Percentiles rank a stretch among this genome's conserved stretches.
These are phyloP conservation scores for Anastatica hierochuntica DNA, from an alignment of 345 rosid species.

Conservation along the genomic window DNA sequence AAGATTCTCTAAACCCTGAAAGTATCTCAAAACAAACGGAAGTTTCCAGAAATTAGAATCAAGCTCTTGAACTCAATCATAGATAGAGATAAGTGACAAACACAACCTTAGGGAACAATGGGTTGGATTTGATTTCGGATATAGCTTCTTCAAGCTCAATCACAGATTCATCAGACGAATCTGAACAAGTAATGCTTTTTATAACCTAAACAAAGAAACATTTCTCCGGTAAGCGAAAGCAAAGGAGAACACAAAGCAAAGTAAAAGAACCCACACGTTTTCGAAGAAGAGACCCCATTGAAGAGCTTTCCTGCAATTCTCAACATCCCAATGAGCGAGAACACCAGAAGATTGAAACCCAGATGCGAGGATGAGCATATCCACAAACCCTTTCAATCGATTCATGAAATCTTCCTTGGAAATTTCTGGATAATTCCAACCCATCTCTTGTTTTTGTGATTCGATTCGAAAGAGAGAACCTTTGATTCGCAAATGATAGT, in stretches of 20 bases:
- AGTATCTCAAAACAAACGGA: background rate
- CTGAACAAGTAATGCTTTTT: conserved; percentile 31
- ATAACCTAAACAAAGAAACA: conserved; percentile 29
- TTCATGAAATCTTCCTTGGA: conserved; percentile 47
- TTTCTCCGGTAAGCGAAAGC: too few species aligned
- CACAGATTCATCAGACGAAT: conserved; percentile 36
- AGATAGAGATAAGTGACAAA: background rate
- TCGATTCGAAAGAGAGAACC: background rate
- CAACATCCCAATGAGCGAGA: conserved; percentile 58
- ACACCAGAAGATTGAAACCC: conserved; percentile 74
- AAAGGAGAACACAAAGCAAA: background rate
- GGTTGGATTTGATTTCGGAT: conserved; percentile 36
- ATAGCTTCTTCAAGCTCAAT: conserved; percentile 57
- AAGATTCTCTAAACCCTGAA: conserved; percentile 63
- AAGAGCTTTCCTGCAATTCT: conserved; percentile 47
- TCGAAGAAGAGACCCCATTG: conserved; percentile 77
- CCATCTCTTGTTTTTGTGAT: conserved; percentile 28
- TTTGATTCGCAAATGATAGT: conserved; percentile 3
- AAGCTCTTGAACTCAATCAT: background rate
- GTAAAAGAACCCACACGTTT: conserved; percentile 35
- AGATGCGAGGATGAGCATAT: conserved; percentile 61
- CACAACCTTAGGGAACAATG: conserved; percentile 72
- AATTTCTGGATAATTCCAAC: conserved; percentile 57
- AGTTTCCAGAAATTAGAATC: background rate
- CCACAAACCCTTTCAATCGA: conserved; percentile 64